These are phyloP conservation scores for Pythium plurisporium DNA, from an alignment of 352 stramenopile species.

Conservation along the genomic window DNA sequence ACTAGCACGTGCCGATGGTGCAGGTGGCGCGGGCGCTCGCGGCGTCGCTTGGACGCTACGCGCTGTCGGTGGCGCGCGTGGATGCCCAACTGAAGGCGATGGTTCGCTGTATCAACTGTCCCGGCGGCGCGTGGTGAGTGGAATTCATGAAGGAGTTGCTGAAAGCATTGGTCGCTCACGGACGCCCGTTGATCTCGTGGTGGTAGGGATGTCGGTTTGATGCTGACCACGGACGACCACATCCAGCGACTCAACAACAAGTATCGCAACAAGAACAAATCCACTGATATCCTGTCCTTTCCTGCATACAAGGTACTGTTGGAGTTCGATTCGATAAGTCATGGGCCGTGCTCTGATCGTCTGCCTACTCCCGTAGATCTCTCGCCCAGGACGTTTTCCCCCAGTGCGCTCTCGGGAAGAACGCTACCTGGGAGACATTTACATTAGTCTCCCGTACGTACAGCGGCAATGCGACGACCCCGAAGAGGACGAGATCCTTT, in stretches of 20 bases:
- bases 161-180: background rate
- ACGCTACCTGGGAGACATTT: conserved; percentile 80
- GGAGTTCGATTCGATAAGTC: background rate
- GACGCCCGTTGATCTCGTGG: too few species aligned
- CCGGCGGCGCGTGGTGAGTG: conserved; percentile 49
- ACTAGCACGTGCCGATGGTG: too few species aligned
- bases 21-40: conserved; percentile 52
- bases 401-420: conserved; percentile 42
- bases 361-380: conserved; percentile 29
- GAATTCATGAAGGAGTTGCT: background rate
- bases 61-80: conserved; percentile 36
- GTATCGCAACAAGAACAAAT: conserved; percentile 72
- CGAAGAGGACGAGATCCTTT: conserved; percentile 45
- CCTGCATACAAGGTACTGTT: conserved; percentile 61
- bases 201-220: conserved; percentile 65
- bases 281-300: conserved; percentile 82
- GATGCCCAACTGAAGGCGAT: conserved; percentile 69
- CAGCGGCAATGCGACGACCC: conserved; percentile 60
- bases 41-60: conserved; percentile 31
- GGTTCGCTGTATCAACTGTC: conserved; percentile 55
- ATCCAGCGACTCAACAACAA: conserved; percentile 71
- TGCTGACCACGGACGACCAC: conserved; percentile 75
- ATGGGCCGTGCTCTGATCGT: too few species aligned
- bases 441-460: conserved; percentile 80
- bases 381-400: conserved; percentile 54